Evolutionary conservation across 192 early-diverging fungal species (phyloP).

Genomic region (Linnemannia hyalina): DNA sequence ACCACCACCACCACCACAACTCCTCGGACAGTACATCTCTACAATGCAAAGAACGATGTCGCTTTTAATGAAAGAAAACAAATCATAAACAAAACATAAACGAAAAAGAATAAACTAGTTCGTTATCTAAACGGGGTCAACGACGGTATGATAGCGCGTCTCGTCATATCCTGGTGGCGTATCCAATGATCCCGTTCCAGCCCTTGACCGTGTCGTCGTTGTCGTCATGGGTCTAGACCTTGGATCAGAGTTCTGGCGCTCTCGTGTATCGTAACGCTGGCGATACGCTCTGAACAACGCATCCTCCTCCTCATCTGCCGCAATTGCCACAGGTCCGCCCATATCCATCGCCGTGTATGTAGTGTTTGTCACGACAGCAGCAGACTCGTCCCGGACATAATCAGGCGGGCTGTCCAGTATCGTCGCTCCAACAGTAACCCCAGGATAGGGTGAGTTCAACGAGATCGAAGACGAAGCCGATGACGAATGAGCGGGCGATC

Average conservation of each 20-base stretch:
- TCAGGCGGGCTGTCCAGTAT: conserved; percentile 44
- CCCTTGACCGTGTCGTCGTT: neutral
- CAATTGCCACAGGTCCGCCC: neutral
- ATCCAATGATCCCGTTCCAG: conserved; percentile 9
- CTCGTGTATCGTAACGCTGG: conserved; percentile 36
- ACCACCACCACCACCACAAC: too few relatives aligned
- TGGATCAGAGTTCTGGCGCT: conserved; percentile 30
- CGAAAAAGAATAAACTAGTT: neutral
- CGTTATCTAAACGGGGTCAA: conserved; percentile 39
- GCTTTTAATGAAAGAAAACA: neutral
- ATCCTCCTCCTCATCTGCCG: conserved; percentile 37
- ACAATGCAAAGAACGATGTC: too few relatives aligned
- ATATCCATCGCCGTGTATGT: neutral
- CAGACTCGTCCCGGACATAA: conserved; percentile 32
- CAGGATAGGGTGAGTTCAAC: conserved; percentile 23
- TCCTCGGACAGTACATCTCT: too few relatives aligned
- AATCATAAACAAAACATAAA: neutral
- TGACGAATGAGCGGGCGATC: conserved; percentile 45
- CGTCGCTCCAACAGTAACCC: neutral
- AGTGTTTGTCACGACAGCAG: neutral
- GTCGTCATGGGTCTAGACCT: conserved; percentile 12
- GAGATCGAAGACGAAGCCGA: conserved; percentile 48
- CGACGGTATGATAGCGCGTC: conserved; percentile 29
- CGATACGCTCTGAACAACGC: conserved; percentile 45
- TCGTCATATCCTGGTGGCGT: conserved; percentile 53